Conservation (phyloP, 73 alveolate species). For the Tetrahymena thermophila region DNA sequence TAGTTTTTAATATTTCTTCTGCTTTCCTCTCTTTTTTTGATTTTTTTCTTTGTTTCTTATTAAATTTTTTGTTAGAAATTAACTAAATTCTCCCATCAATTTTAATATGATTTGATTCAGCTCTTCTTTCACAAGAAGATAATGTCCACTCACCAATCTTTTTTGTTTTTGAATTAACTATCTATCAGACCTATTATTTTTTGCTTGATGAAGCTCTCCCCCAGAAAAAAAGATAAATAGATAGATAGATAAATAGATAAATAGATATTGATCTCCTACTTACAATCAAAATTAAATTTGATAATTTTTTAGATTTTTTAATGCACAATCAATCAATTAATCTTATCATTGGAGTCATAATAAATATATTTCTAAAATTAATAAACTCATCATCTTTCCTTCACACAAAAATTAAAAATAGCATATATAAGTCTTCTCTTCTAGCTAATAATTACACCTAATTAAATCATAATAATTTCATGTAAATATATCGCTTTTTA, state of each 20-base stretch:
- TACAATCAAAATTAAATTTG: background rate
- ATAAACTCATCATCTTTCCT: background rate
- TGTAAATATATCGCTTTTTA: background rate
- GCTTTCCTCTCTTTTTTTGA: background rate
- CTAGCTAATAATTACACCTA: background rate
- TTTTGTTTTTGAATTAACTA: background rate
- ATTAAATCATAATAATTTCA: background rate
- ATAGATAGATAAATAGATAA: background rate
- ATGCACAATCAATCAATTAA: background rate
- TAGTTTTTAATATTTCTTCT: background rate
- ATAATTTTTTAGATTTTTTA: background rate
- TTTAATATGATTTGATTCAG: background rate
- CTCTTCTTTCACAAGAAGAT: background rate
- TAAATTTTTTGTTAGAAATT: background rate
- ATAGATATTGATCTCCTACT: background rate
- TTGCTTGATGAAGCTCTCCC: background rate
- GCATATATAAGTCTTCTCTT: background rate
- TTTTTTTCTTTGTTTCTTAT: background rate
- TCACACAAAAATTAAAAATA: background rate
- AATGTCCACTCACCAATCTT: conserved; percentile 3
- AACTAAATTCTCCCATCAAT: background rate
- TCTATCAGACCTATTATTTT: background rate
- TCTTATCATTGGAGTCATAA: background rate
- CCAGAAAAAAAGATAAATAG: background rate
- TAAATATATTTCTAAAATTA: background rate